Base-by-base conservation (phyloP, 2,329 filamentous ascomycete genomes). In the Huntiella abstrusa region DNA sequence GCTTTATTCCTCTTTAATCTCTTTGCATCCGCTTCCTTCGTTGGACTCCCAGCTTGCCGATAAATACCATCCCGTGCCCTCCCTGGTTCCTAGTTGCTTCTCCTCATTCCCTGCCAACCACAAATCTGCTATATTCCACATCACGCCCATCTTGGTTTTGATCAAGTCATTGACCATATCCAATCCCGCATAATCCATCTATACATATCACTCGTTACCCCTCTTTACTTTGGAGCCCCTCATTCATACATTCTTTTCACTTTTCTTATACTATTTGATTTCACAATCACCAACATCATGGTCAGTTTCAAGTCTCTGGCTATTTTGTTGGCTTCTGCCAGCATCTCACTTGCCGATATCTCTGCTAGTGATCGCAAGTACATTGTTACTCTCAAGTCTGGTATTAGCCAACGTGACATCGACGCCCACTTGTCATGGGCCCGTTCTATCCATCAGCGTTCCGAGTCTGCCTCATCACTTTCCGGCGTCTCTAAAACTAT, bases 381-480 rank as follows among this genome's bases (percentile, higher is more conserved):
- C 54, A 68, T 69, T 48, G 55, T 69, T 54, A 68, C 64, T 33
- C 52, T 69, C 15, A 64, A 66, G 54, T 55, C 60, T 6, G 57
- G 58, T 32, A 52, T 61, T 37, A 52, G 52, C 11, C 49, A 55
- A 12, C 51, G 54, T 1, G 53, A 58, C n/a, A 51, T 64, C 19
- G 57, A 60, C n/a, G 51, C 53, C 32, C 62, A 65, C 45, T 22
- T 63, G 2, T 45, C 48, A 3, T 61, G 60, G 56, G 57, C 63
- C 35, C 52, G 50, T 3, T 51, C 54, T 4, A 49, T 63, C 2
- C 59, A 64, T 42, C 45, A 52, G 10, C 57, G 57, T 33, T 59
- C 56, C 41, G 52, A 62, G 10, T 49, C 57, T 33, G 52, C 60
- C 54, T 56, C 43, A 53, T 57, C 35, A 5, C 58, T 58, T 34